Conservation (phyloP, 106 monocot species). For the Dioscorea alata region DNA sequence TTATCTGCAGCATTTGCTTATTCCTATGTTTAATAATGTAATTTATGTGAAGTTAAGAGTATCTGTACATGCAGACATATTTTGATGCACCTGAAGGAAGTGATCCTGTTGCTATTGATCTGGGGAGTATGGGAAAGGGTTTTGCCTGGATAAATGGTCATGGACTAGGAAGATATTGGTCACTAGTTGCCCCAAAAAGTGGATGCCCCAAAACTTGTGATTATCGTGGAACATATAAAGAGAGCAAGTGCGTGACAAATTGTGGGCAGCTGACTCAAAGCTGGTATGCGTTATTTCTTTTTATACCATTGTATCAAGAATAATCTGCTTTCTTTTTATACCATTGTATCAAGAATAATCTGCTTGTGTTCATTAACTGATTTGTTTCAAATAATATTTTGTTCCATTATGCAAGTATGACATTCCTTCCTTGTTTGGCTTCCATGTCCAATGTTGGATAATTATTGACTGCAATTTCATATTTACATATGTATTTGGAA, state of each 20-base stretch:
- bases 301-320: no score
- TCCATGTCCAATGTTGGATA: no score
- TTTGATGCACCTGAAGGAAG: constrained; percentile 81
- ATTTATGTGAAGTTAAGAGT: no score
- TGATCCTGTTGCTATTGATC: constrained; percentile 61
- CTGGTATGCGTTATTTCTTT: constrained; percentile 29
- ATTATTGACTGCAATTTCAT: no score
- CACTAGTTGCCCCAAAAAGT: constrained; percentile 54
- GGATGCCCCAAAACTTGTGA: constrained; percentile 66
- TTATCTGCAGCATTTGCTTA: no score
- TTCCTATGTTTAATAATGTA: no score
- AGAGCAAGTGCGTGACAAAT: constrained; percentile 72
- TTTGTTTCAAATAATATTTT: no score
- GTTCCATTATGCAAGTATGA: no score
- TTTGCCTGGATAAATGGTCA: constrained; percentile 93
- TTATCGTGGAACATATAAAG: constrained; percentile 83
- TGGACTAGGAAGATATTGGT: constrained; percentile 87
- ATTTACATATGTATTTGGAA: no score
- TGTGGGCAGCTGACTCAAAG: constrained; percentile 84
- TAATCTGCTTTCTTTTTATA: background rate
- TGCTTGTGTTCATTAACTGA: no score
- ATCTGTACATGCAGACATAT: constrained; percentile 38
- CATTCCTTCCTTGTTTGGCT: no score
- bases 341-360: no score
- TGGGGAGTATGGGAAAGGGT: constrained; percentile 92